Evolutionary conservation across 2,329 filamentous ascomycete species (phyloP).

Genomic region (Exophiala phaeomuriformis): DNA sequence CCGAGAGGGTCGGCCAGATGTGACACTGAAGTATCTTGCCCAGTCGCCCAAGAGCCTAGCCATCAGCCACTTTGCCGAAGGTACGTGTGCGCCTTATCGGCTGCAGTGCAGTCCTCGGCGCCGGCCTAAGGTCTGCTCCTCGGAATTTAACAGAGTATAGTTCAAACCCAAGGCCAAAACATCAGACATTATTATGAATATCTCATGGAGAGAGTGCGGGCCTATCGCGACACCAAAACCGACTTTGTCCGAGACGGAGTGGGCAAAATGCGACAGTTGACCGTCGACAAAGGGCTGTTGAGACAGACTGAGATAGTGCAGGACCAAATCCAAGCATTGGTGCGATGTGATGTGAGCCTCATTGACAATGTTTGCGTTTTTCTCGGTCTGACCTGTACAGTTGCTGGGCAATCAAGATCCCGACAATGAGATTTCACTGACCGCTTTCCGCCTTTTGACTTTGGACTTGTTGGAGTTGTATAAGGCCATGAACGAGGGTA

Average conservation of each 20-base stretch:
- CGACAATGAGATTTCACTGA: slow-evolving; percentile 94
- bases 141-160: slow-evolving; percentile 41
- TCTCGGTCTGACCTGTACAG: slow-evolving; percentile 40
- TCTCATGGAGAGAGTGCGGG: slow-evolving; percentile 70
- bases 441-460: slow-evolving; percentile 84
- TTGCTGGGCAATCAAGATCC: slow-evolving; percentile 71
- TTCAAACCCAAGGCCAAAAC: slow-evolving; percentile 89
- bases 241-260: slow-evolving; percentile 85
- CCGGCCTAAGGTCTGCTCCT: not conserved
- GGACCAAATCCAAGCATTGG: slow-evolving; percentile 71
- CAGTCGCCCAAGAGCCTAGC: slow-evolving; percentile 76
- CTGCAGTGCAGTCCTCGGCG: too few species aligned
- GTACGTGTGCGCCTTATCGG: slow-evolving; percentile 44
- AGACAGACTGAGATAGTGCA: slow-evolving; percentile 89
- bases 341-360: slow-evolving; percentile 74
- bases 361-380: slow-evolving; percentile 31
- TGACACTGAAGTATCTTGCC: slow-evolving; percentile 76
- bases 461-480: slow-evolving; percentile 84
- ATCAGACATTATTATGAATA: slow-evolving; percentile 89
- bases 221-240: slow-evolving; percentile 73
- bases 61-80: slow-evolving; percentile 86
- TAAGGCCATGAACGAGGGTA: slow-evolving; percentile 90
- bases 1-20: slow-evolving; percentile 82
- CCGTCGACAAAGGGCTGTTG: slow-evolving; percentile 84
- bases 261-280: slow-evolving; percentile 72